phyloP scores from a whole-genome alignment of 306 rosid species.

The Begonia masoniana region DNA sequence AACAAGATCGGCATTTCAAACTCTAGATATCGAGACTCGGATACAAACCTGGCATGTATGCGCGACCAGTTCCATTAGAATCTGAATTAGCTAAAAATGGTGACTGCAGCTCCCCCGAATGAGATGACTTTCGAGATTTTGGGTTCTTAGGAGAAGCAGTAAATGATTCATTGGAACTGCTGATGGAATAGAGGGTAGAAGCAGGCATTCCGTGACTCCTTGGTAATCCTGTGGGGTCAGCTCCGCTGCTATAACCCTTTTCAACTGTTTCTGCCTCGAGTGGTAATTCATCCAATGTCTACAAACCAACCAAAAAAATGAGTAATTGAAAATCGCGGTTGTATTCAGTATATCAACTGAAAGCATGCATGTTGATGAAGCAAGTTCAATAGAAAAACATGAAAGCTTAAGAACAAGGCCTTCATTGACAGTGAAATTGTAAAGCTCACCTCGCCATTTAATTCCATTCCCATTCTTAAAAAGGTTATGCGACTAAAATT shows the following conservation, averaged over 20 bases:
- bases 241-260: slow-evolving; percentile 55
- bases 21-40: slow-evolving; percentile 41
- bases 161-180: slow-evolving; percentile 49
- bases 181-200: slow-evolving; percentile 50
- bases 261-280: slow-evolving; percentile 88
- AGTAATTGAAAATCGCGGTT: too few relatives aligned
- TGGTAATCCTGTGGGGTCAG: slow-evolving; percentile 76
- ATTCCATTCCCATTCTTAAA: too few relatives aligned
- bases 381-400: too few relatives aligned
- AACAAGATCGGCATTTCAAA: too few relatives aligned
- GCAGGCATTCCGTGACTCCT: slow-evolving; percentile 70
- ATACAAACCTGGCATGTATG: slow-evolving; percentile 41
- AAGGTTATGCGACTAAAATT: too few relatives aligned
- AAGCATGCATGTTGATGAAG: too few relatives aligned
- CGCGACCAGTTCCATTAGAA: slow-evolving; percentile 61
- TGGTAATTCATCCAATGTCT: slow-evolving; percentile 93
- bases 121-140: slow-evolving; percentile 64
- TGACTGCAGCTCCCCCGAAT: slow-evolving; percentile 83
- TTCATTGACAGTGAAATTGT: too few relatives aligned
- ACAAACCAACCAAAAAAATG: slow-evolving; percentile 2
- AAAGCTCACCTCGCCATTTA: too few relatives aligned
- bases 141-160: slow-evolving; percentile 62
- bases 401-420: not conserved
- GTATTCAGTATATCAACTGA: too few relatives aligned
- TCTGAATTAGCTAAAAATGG: slow-evolving; percentile 48